phyloP scores from a whole-genome alignment of 1,284 basidiomycete species.

The Boletus semigastroideus region DNA sequence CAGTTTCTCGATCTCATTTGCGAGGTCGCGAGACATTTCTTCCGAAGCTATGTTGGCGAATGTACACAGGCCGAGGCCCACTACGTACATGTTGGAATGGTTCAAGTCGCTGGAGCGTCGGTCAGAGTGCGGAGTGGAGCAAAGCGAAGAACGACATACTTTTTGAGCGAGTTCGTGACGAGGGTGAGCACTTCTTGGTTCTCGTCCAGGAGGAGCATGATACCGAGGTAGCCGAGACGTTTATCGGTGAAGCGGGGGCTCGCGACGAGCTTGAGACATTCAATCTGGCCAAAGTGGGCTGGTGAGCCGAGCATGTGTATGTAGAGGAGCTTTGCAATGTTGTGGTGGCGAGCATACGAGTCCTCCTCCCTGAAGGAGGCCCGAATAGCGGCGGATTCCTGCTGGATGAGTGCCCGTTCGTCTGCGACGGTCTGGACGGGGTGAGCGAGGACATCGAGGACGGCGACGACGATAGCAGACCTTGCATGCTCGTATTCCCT shows the following conservation, averaged over 20 bases:
- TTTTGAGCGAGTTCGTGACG: constrained; percentile 98
- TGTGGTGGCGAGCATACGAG: constrained; percentile 91
- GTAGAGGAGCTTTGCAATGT: constrained; percentile 97
- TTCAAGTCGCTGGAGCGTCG: constrained; percentile 86
- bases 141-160: constrained; percentile 55
- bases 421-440: constrained; percentile 88
- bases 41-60: constrained; percentile 99
- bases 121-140: background rate
- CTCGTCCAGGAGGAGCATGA: constrained; percentile 97
- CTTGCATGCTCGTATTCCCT: constrained; percentile 93
- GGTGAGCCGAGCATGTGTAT: constrained; percentile 99
- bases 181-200: constrained; percentile 97
- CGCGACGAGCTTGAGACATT: constrained; percentile 99
- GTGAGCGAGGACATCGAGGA: constrained; percentile 18
- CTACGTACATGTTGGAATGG: constrained; percentile 98
- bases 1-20: constrained; percentile 97
- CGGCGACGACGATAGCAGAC: constrained; percentile 39
- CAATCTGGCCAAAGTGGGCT: constrained; percentile 99
- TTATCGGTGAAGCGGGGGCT: constrained; percentile 97
- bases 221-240: constrained; percentile 94
- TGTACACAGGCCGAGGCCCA: constrained; percentile 95
- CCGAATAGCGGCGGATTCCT: constrained; percentile 96
- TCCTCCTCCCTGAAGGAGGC: constrained; percentile 98
- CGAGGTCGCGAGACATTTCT: constrained; percentile 96
- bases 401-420: constrained; percentile 96